phyloP scores from a whole-genome alignment of 345 rosid species.

The Orychophragmus violaceus region DNA sequence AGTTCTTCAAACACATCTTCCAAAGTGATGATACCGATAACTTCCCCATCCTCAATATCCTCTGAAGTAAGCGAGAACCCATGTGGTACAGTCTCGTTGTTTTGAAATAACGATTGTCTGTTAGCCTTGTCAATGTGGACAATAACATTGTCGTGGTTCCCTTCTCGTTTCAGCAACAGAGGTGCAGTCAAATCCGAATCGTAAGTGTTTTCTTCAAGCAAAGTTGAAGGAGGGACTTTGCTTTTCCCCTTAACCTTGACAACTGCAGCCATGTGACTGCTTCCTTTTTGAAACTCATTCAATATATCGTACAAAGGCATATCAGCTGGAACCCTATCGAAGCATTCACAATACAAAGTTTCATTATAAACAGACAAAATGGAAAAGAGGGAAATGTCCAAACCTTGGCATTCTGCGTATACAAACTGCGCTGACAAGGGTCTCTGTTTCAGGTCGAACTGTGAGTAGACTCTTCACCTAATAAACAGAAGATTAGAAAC shows the following conservation, averaged over 20 bases:
- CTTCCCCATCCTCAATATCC: constrained; percentile 90
- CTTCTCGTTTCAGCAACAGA: constrained; percentile 35
- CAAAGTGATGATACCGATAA: constrained; percentile 88
- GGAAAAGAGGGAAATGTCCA: neutral
- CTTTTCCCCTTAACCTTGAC: constrained; percentile 69
- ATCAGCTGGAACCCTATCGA: constrained; percentile 83
- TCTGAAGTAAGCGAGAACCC: constrained; percentile 38
- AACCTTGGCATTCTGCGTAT: constrained; percentile 93
- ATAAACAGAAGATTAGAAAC: no score
- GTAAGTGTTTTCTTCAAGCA: constrained; percentile 41
- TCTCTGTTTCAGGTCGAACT: constrained; percentile 97
- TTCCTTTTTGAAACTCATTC: constrained; percentile 97
- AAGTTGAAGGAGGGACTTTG: constrained; percentile 38
- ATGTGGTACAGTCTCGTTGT: neutral
- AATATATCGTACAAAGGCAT: constrained; percentile 96
- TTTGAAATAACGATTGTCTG: neutral
- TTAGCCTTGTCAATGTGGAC: neutral
- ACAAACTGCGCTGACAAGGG: constrained; percentile 93
- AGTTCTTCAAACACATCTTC: constrained; percentile 99
- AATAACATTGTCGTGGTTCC: neutral
- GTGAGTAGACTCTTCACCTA: constrained; percentile 98
- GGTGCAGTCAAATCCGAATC: constrained; percentile 57
- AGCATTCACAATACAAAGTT: neutral
- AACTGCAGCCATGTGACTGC: constrained; percentile 99
- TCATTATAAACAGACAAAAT: neutral